Conservation (phyloP, 2,329 filamentous ascomycete species). For the Lasiodiplodia sp. region DNA sequence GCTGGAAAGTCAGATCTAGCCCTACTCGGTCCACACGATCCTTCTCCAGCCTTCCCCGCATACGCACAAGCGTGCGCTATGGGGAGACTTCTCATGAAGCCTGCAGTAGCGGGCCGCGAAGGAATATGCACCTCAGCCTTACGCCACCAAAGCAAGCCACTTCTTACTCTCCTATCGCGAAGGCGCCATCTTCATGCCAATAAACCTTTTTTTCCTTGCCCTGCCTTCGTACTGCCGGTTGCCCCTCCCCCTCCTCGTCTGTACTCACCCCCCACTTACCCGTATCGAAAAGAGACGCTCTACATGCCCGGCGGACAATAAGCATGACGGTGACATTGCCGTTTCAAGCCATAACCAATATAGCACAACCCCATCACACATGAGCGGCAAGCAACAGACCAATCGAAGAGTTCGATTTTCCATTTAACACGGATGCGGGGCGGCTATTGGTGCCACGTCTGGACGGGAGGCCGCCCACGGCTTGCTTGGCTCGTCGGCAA, state of each 20-base stretch:
- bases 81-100: background rate
- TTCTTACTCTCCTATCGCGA: background rate
- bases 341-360: background rate
- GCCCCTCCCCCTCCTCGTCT: background rate
- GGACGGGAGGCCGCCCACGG: background rate
- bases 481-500: background rate
- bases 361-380: background rate
- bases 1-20: background rate
- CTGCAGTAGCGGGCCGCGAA: background rate
- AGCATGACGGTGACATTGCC: background rate
- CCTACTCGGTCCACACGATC: background rate
- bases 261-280: background rate
- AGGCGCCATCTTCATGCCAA: background rate
- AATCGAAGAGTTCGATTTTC: background rate
- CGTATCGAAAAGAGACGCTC: background rate
- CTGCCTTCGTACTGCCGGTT: background rate
- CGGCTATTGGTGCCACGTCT: constrained; percentile 7
- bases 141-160: background rate
- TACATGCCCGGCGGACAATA: background rate
- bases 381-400: background rate
- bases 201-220: background rate
- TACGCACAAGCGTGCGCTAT: background rate
- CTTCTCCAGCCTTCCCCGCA: background rate
- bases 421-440: background rate
- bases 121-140: background rate